Conservation (phyloP, 2,329 filamentous ascomycete species). For the Fusarium piperis region DNA sequence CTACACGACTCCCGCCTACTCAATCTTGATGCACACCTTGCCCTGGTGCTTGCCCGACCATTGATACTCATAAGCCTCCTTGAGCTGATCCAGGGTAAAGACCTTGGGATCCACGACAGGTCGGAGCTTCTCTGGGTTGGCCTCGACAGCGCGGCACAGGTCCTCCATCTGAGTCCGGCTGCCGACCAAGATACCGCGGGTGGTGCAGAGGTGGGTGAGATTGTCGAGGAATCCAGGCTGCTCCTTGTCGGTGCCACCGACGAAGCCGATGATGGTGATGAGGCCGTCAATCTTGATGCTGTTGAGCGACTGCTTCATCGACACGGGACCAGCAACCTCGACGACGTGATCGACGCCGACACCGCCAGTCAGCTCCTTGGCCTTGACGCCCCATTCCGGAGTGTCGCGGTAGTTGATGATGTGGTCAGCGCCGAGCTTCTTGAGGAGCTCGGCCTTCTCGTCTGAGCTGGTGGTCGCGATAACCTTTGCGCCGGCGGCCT, state of each 20-base stretch:
- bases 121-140: slow-evolving; percentile 52
- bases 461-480: slow-evolving; percentile 59
- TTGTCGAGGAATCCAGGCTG: slow-evolving; percentile 49
- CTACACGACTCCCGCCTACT: slow-evolving; percentile 28
- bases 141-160: slow-evolving; percentile 61
- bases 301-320: slow-evolving; percentile 56
- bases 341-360: slow-evolving; percentile 58
- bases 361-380: slow-evolving; percentile 54
- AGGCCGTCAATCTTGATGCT: slow-evolving; percentile 58
- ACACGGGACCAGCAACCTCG: slow-evolving; percentile 58
- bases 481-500: slow-evolving; percentile 58
- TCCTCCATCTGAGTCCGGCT: slow-evolving; percentile 60
- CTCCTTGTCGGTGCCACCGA: slow-evolving; percentile 41
- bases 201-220: slow-evolving; percentile 49
- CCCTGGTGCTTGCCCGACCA: slow-evolving; percentile 51
- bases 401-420: slow-evolving; percentile 61
- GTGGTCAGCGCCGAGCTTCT: slow-evolving; percentile 59
- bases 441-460: slow-evolving; percentile 55
- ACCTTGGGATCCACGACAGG: slow-evolving; percentile 58
- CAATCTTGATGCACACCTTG: slow-evolving; percentile 50
- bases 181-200: slow-evolving; percentile 59
- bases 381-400: slow-evolving; percentile 56
- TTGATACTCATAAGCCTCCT: slow-evolving; percentile 56
- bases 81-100: slow-evolving; percentile 57
- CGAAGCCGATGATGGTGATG: slow-evolving; percentile 54